Base-by-base conservation (phyloP, 2,329 filamentous ascomycete genomes). In the Rachicladosporium sp. region DNA sequence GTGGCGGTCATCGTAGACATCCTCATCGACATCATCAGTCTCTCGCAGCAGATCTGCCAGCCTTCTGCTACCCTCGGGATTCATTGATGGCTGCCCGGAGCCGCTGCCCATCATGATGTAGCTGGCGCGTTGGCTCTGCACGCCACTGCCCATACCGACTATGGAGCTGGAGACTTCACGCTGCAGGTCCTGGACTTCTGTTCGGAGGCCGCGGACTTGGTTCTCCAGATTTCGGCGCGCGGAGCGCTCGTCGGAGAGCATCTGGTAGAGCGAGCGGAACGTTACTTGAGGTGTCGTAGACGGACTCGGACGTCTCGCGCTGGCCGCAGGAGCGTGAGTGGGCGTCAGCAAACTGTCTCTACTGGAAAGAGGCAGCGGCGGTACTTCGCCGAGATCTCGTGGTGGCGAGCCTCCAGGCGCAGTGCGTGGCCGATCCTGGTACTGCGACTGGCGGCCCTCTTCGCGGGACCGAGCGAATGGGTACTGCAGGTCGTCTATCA, bases 191-290 rank as follows among this genome's bases (percentile, higher is more conserved):
- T 44, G 37, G 33, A 59, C 52, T 29, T 58, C 54, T 12, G 43
- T 44, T 11, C 50, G 50, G 29, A 60, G 45, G 27, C 37, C 39
- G 10, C 47, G 43, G 31, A 61, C 47, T 35, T 59, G 52, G 7
- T 34, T 48, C 36, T 61, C 57, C 12, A 61, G 48, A 11, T 48
- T 51, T n/a, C 55, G 50, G 6, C 58, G 53, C 2, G 57, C 57
- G 6, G 50, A 50, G n/a, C 58, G 53, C 41, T 61, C 58, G 43
- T 58, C 54, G 29, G 55, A 46, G n/a, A 61, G 52, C 53, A 59
- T 58, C 35, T 58, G 54, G 44, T 60, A 61, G 4, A 61, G 51
- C 1, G 57, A 55, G 19, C 51, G 50, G 47, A 59, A 57, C 4
- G 55, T 56, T 15, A 45, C 36, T 41, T 3, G 46, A 36, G 9